phyloP scores from a whole-genome alignment of 176 grass and related monocot species.

The Areca catechu region DNA sequence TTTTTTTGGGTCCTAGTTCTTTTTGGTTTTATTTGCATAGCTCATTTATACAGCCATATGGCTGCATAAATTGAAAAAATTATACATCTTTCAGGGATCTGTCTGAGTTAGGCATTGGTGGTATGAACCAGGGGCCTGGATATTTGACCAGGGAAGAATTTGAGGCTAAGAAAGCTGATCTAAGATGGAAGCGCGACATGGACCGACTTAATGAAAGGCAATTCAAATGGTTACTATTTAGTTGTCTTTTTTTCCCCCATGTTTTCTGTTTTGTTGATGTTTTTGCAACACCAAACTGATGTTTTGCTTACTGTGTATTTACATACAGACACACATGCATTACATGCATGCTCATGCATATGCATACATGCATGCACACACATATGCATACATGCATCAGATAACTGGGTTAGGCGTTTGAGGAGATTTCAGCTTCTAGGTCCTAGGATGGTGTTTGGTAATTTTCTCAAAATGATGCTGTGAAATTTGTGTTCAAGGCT shows the following conservation, averaged over 20 bases:
- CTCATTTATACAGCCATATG: background rate
- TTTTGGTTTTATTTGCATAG: background rate
- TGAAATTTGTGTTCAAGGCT: too few relatives aligned
- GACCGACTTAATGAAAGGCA: conserved; percentile 70
- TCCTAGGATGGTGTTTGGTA: too few relatives aligned
- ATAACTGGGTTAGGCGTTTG: too few relatives aligned
- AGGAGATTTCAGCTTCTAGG: too few relatives aligned
- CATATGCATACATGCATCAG: too few relatives aligned
- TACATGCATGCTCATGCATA: too few relatives aligned
- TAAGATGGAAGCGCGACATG: conserved; percentile 43
- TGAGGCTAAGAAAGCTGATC: conserved; percentile 53
- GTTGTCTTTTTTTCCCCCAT: background rate
- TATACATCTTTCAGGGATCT: conserved; percentile 52
- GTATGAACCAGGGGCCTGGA: conserved; percentile 67
- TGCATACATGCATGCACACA: too few relatives aligned
- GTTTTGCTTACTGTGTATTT: too few relatives aligned
- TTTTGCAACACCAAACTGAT: too few relatives aligned
- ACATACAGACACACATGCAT: too few relatives aligned
- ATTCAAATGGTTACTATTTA: conserved; percentile 7
- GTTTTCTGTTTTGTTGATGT: background rate
- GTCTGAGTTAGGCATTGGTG: conserved; percentile 69
- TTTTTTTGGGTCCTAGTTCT: background rate
- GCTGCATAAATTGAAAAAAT: background rate
- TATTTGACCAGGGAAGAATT: conserved; percentile 60
- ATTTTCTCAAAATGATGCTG: too few relatives aligned